Evolutionary conservation across 2,329 filamentous ascomycete species (phyloP).

Genomic region (Geoglossum cookeanum): DNA sequence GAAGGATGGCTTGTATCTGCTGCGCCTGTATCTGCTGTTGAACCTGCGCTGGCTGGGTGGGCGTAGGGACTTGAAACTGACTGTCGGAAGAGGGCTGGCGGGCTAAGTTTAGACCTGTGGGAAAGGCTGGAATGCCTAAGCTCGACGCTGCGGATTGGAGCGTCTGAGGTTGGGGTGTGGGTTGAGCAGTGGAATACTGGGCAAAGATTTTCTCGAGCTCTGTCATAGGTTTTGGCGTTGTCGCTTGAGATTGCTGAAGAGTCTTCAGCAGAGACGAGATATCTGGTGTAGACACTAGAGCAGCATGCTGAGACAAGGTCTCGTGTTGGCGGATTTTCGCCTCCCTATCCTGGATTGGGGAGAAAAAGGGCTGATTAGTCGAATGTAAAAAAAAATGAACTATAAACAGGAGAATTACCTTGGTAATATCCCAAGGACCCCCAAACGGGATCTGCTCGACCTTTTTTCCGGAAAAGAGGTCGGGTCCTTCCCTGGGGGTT

Average conservation of each 20-base stretch:
- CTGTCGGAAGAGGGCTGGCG: neutral
- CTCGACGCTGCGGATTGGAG: slow-evolving; percentile 18
- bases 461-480: slow-evolving; percentile 20
- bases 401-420: slow-evolving; percentile 15
- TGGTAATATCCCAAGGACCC: slow-evolving; percentile 22
- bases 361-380: slow-evolving; percentile 3
- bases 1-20: slow-evolving; percentile 9
- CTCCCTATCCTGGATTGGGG: neutral
- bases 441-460: slow-evolving; percentile 19
- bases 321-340: neutral
- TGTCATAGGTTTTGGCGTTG: slow-evolving; percentile 10
- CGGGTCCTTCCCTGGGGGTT: slow-evolving; percentile 27
- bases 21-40: slow-evolving; percentile 7
- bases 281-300: neutral
- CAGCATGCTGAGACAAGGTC: neutral
- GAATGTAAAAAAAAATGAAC: neutral
- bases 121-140: slow-evolving; percentile 18
- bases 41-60: slow-evolving; percentile 5
- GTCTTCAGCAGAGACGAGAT: neutral
- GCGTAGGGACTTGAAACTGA: neutral
- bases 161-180: slow-evolving; percentile 17
- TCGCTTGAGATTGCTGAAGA: neutral
- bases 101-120: slow-evolving; percentile 12
- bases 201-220: neutral
- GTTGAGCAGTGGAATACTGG: slow-evolving; percentile 14